A percentile compares a stretch with the other conserved stretches of the same genome.
Evolutionary conservation across 208 protist genomes (phyloP).

Genomic region (Trypanosoma scelopori): DNA sequence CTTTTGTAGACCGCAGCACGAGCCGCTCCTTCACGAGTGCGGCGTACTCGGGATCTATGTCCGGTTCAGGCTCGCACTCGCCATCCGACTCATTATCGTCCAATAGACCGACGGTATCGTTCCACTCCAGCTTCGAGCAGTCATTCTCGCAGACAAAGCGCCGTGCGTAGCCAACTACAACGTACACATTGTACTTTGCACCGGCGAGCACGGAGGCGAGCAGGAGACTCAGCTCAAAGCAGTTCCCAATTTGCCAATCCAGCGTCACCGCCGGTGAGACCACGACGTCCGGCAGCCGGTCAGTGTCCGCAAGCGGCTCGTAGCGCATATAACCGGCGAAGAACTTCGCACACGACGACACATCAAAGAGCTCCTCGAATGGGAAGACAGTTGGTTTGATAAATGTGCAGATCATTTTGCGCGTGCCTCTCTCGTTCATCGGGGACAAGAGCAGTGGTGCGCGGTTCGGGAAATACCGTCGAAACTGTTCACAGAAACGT

Average conservation of each 20-base stretch:
- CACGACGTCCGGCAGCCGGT: slow-evolving; percentile 64
- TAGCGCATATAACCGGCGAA: slow-evolving; percentile 86
- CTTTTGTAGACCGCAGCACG: slow-evolving; percentile 38
- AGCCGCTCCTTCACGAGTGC: slow-evolving; percentile 62
- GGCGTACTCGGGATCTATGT: slow-evolving; percentile 55
- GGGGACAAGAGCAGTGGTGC: slow-evolving; percentile 71
- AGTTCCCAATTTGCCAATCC: slow-evolving; percentile 87
- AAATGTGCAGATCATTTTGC: slow-evolving; percentile 92
- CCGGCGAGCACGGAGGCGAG: slow-evolving; percentile 84
- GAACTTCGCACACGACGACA: slow-evolving; percentile 60
- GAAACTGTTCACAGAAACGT: slow-evolving; percentile 67
- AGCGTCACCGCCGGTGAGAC: slow-evolving; percentile 87
- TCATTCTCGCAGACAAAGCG: slow-evolving; percentile 77
- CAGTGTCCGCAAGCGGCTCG: slow-evolving; percentile 68
- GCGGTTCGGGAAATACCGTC: slow-evolving; percentile 78
- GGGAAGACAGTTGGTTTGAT: slow-evolving; percentile 79
- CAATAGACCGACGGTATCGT: slow-evolving; percentile 38
- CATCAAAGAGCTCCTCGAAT: slow-evolving; percentile 82
- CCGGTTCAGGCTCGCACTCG: slow-evolving; percentile 39
- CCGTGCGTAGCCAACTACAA: slow-evolving; percentile 87
- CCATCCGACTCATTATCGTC: slow-evolving; percentile 65
- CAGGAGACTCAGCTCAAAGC: slow-evolving; percentile 82
- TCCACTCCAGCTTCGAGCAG: slow-evolving; percentile 49
- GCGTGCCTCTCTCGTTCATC: slow-evolving; percentile 69
- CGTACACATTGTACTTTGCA: slow-evolving; percentile 90